Base-by-base conservation (phyloP, 805 yeast genomes). In the Nakazawaea wickerhamii region DNA sequence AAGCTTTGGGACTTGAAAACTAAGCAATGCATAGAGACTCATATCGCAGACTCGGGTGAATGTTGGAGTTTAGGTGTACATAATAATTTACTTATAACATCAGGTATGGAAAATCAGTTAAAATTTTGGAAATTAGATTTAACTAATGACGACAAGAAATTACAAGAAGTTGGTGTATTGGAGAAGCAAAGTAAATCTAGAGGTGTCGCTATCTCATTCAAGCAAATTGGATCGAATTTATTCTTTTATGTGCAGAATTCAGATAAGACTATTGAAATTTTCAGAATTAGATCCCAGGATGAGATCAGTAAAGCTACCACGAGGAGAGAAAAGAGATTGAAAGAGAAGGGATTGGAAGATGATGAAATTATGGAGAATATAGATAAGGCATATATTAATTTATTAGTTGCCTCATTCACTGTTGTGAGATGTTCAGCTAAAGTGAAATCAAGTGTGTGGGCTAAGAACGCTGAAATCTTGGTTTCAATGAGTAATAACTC, bases 1-100 rank as follows among this genome's bases (percentile, higher is more conserved):
- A 93, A 93, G 59, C 63, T 93, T 27, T 93, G 99, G 99, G 98
- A 93, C 56, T 63, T 93, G 52, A 83, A 81, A 54, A 67, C 93
- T 4, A 88, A 85, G 58, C 95, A 88, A 59, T 87, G 97, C 63
- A 68, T 89, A 4, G 99, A 93, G 59, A 90, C 98, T 1, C 97
- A 90, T 58, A 79, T 89, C 48, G 96, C 97, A 0, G 96, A 88
- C 58, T 72, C 84, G 18, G 90, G 91, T 45, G 98, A 93, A 61
- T 87, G 96, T 65, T 93, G 98, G 98, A 68, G 85, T 3, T 60
- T 89, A 54, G 84, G 77, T 3, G 58, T 79, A 15, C 65, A 68
- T 34, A 58, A 60, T 8, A 61, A 61, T 19, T 49, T 81, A 41
- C 64, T 75, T 22, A 61, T 89, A 17, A 89, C 97, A 1, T 73